Percentiles rank a stretch among this genome's conserved stretches.
Conservation (phyloP, 2,329 filamentous ascomycete genomes). For the Aspergillus fijiensis region DNA sequence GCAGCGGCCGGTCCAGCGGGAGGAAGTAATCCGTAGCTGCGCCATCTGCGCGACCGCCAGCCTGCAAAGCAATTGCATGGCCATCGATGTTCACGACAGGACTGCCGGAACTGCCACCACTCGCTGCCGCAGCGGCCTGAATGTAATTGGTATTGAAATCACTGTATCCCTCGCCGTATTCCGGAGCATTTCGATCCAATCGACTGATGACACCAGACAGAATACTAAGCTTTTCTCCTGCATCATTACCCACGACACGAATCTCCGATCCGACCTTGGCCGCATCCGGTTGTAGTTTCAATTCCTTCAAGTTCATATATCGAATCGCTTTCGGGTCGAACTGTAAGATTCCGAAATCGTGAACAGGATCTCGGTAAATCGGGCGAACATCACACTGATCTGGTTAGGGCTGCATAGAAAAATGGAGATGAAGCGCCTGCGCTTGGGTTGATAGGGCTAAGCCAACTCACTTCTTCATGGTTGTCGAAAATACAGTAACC, state of each 20-base stretch:
- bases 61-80: slow-evolving; percentile 86
- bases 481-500: slow-evolving; percentile 99
- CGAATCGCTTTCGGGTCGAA: slow-evolving; percentile 96
- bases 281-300: slow-evolving; percentile 79
- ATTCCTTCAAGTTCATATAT: slow-evolving; percentile 85
- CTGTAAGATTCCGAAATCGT: slow-evolving; percentile 95
- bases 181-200: slow-evolving; percentile 91
- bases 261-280: slow-evolving; percentile 90
- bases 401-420: neutral
- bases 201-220: slow-evolving; percentile 95
- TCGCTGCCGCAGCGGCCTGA: slow-evolving; percentile 93
- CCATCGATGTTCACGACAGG: slow-evolving; percentile 96
- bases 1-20: slow-evolving; percentile 82
- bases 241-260: slow-evolving; percentile 95
- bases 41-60: slow-evolving; percentile 88
- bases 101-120: slow-evolving; percentile 96
- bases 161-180: slow-evolving; percentile 96
- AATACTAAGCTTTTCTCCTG: slow-evolving; percentile 97
- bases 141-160: slow-evolving; percentile 98
- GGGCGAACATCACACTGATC: slow-evolving; percentile 85
- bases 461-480: slow-evolving; percentile 68
- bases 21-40: slow-evolving; percentile 98
- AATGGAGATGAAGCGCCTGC: neutral
- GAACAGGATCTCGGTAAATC: slow-evolving; percentile 95
- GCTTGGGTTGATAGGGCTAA: neutral